Conservation (phyloP, 768 basidiomycete genomes). For the Postia placenta region DNA sequence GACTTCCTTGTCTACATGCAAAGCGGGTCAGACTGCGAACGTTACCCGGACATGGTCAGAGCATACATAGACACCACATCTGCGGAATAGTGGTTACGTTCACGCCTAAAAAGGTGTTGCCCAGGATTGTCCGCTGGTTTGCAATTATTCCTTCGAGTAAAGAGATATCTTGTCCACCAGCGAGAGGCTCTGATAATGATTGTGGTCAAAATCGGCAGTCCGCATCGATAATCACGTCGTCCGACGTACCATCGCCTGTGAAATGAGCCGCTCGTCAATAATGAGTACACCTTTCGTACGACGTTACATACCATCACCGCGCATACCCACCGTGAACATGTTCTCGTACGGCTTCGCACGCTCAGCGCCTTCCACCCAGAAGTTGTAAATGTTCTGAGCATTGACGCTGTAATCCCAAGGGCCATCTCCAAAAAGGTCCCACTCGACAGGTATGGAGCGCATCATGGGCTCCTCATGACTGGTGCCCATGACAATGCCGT, state of each 20-base stretch:
- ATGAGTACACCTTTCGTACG: background rate
- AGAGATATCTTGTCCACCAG: conserved; percentile 40
- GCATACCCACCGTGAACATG: conserved; percentile 64
- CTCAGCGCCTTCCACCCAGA: conserved; percentile 55
- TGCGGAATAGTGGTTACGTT: conserved; percentile 52
- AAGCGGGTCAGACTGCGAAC: background rate
- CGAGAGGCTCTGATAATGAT: conserved; percentile 44
- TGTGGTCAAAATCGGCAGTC: background rate
- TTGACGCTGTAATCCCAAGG: conserved; percentile 60
- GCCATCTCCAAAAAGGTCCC: conserved; percentile 48
- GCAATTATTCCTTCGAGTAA: conserved; percentile 50
- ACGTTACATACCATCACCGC: conserved; percentile 34
- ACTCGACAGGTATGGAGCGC: conserved; percentile 64
- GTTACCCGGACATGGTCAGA: no score
- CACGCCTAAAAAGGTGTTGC: conserved; percentile 41
- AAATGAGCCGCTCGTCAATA: no score
- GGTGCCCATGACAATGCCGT: conserved; percentile 69
- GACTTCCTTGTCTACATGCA: conserved; percentile 45
- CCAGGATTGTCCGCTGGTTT: conserved; percentile 57
- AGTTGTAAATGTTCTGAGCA: conserved; percentile 47
- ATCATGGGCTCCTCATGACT: conserved; percentile 76
- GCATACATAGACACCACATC: conserved; percentile 55
- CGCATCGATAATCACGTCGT: background rate
- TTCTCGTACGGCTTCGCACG: conserved; percentile 57
- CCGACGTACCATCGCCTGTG: conserved; percentile 39